Base-by-base conservation (phyloP, 345 rosid species). In the Mallotus nudiflorus region DNA sequence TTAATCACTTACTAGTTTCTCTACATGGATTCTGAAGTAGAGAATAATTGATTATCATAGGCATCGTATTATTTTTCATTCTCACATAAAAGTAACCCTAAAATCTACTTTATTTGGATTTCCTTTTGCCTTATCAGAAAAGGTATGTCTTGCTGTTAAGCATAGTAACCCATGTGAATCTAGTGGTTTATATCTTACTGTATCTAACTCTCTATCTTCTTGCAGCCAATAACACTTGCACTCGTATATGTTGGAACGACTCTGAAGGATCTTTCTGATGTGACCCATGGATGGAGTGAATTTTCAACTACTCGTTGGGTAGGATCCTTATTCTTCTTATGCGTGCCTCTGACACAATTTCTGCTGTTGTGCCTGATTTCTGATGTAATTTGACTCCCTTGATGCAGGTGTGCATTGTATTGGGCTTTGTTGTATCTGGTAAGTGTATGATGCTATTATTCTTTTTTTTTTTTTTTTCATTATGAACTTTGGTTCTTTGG, bases 211-310 rank as follows among this genome's bases (percentile, higher is more conserved):
- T 66, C 35, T 77, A 65, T 76, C 25, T 75, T 62, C 60, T 76
- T 71, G 46, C 91, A 95, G 99, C 99, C 99, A 44, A 89, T 95
- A 79, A 95, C 99, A 16, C 84, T 95, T 69, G 96, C 85, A 9
- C 78, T 95, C 67, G 99, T 95, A 35, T 95, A 95, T 64, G 82
- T 80, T 64, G 99, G 99, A 80, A 95, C 99, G 57, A 95, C 99
- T 56, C 88, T 95, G 35, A 95, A 95, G 82, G 98, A 95, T 86
- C 87, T 95, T 74, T 95, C 99, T 75, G 99, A 95, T 72, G 99
- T 95, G 77, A 95, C 98, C 12, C 97, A 92, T 85, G 94, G 94
- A 25, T 95, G 99, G 99, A 86, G 87, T 45, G 94, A 86, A 49
- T 84, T 95, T 80, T 95, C 99, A 44, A 73, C 82, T 48, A 69